A percentile compares a stretch with the other conserved stretches of the same genome.
Conservation (phyloP, 176 grass and related monocot species). For the Eragrostis nindensis region DNA sequence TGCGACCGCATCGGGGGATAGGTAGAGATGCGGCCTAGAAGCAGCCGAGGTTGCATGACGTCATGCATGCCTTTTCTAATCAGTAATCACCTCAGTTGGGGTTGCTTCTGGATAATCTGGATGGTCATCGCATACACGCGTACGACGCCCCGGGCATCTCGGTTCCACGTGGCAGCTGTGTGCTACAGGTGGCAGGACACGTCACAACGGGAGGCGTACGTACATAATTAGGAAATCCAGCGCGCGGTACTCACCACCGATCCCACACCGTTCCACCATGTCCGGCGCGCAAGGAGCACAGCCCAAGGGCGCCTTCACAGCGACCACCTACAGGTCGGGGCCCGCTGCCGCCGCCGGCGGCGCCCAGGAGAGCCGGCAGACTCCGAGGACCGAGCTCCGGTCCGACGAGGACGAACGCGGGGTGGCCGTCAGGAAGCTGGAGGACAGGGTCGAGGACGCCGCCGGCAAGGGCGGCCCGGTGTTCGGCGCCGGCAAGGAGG, state of each 20-base stretch:
- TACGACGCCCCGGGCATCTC: not conserved
- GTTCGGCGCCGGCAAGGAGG: constrained; percentile 62
- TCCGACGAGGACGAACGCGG: constrained; percentile 53
- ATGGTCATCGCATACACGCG: not conserved
- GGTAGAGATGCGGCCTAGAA: too few species aligned
- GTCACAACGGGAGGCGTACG: not conserved
- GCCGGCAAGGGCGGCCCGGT: constrained; percentile 65
- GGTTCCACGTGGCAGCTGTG: not conserved
- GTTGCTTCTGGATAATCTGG: not conserved
- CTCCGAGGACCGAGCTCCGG: constrained; percentile 36
- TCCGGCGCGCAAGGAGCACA: constrained; percentile 80
- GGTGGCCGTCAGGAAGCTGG: constrained; percentile 47
- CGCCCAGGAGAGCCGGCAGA: constrained; percentile 32
- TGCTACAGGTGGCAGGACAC: not conserved
- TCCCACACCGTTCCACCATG: constrained; percentile 35
- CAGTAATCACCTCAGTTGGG: too few species aligned
- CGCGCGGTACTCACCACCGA: not conserved
- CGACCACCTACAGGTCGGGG: constrained; percentile 65
- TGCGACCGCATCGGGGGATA: too few species aligned
- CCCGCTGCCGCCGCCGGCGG: not conserved
- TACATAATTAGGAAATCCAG: not conserved
- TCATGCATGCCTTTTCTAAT: too few species aligned
- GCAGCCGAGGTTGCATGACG: too few species aligned
- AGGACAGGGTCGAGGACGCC: constrained; percentile 63
- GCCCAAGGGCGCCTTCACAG: constrained; percentile 69